Base-by-base conservation (phyloP, 768 basidiomycete species). In the Boletus huronensis region DNA sequence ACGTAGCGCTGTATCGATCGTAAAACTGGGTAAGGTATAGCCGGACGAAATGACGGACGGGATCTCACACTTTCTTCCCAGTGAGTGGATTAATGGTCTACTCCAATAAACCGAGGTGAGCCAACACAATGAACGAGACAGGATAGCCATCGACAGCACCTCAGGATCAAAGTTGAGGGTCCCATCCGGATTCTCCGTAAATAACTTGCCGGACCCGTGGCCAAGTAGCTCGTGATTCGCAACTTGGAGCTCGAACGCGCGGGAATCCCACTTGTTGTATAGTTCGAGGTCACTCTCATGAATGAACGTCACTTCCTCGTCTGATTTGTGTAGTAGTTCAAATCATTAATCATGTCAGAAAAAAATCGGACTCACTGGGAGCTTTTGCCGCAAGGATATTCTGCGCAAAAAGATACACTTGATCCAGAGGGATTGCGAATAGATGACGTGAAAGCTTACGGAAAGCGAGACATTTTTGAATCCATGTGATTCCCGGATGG, bases 401-500 rank as follows among this genome's bases (percentile, higher is more conserved):
- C 82, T 90, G 60, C n/a, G 13, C 8, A 19, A 28, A 41, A 26
- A 44, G n/a, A 47, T 14, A 35, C 10, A 10, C 7, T 17, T 32
- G 19, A 36, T 29, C 23, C 4, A n/a, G 9, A 41, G 5, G 9
- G 14, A 5, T 23, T n/a, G 14, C 29, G 14, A 8, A 25, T 6
- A 26, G 19, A 56, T 14, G 7, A 29, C 17, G 34, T 4, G 35
- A 35, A n/a, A 19, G 69, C 85, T 57, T 69, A 88, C 87, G 1
- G 87, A 83, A 26, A 93, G 78, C 0, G 87, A 90, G 36, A 94
- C 92, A 62, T 94, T 94, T 75, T 94, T 94, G 74, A 93, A 94
- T 0, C 93, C 93, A 34, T 78, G 77, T 3, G 82, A 79, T 66
- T 90, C 92, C 40, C 93, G 81, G 57, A 94, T 81, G 55, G 91